Base-by-base conservation (phyloP, 495 filamentous ascomycete genomes). In the Parachaetomium inaequale region DNA sequence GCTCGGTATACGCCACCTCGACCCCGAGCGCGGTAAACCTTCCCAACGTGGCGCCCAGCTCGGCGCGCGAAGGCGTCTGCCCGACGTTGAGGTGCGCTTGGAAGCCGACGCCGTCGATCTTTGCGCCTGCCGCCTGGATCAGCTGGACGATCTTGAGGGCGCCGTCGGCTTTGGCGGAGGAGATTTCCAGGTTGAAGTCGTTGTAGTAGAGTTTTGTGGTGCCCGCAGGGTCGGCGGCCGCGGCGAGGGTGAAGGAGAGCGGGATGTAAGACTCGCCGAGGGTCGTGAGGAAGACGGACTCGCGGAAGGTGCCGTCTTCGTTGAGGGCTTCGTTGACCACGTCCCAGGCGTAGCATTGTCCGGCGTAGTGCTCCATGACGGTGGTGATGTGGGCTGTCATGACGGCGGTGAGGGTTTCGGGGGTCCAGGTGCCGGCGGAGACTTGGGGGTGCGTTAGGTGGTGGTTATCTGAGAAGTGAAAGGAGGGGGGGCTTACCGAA, bases 141-240 rank as follows among this genome's bases (percentile, higher is more conserved):
- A 76, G 67, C 31, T 68, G 61, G 55, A 85, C 77, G 43, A 86
- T 68, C 12, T 64, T 46, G n/a, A 78, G 64, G 4, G 80, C 77
- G 17, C 70, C 75, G 26, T 68, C 66, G 7, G 78, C 69, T 64
- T 87, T 87, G 62, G 70, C 55, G 14, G 77, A 76, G 14, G 72
- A 64, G 36, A 70, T 72, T 61, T 85, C 83, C 63, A 87, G 81
- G 67, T 83, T 82, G 75, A 86, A 87, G 74, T 87, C 84, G 70
- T 88, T 88, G 76, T 87, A 86, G 75, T 87, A 89, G 17, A 72
- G 62, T 50, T 72, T 71, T 26, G 59, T 78, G 3, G 15, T 6
- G 7, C 11, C 11, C 5, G 32, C 32, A 34, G 68, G 70, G 61
- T 73, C 70, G 26, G 66, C 70, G 0, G 38, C 38, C 7, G 59